Evolutionary conservation across 1,284 basidiomycete genomes (phyloP).

Genomic region (Golubevia sp.): DNA sequence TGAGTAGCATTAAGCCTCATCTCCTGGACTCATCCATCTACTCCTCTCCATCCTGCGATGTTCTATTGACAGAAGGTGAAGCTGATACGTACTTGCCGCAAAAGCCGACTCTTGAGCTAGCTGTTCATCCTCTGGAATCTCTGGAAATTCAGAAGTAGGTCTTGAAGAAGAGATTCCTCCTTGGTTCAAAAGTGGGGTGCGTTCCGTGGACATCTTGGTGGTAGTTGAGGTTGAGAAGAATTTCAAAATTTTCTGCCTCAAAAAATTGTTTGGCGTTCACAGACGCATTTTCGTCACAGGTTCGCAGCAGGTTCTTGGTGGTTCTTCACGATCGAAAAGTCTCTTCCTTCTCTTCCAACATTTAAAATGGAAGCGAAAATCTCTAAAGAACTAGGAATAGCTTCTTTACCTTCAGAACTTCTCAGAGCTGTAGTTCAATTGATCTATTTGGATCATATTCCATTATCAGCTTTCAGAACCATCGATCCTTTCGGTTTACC

Average conservation of each 20-base stretch:
- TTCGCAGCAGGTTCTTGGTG: no score
- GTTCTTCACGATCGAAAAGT: no score
- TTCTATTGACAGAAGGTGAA: no score
- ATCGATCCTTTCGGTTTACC: constrained; percentile 52
- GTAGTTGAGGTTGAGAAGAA: neutral
- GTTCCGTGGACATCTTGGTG: constrained; percentile 16
- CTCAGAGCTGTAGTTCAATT: constrained; percentile 12
- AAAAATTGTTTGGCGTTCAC: no score
- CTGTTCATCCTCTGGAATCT: constrained; percentile 34
- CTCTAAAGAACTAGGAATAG: no score
- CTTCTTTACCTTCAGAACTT: constrained; percentile 17
- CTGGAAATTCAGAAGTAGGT: constrained; percentile 19
- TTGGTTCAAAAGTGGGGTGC: constrained; percentile 30
- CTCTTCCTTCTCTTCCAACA: no score
- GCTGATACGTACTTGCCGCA: constrained; percentile 26
- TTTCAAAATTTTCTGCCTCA: no score
- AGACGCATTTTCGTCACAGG: no score
- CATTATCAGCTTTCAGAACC: constrained; percentile 43
- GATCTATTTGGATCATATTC: constrained; percentile 43
- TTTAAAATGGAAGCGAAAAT: no score
- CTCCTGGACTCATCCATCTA: no score
- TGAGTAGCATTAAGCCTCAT: neutral
- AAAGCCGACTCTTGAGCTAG: constrained; percentile 54
- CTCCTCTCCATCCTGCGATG: neutral
- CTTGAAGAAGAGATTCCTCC: constrained; percentile 17